Base-by-base conservation (phyloP, 2,329 filamentous ascomycete genomes). In the Fusarium sp. region DNA sequence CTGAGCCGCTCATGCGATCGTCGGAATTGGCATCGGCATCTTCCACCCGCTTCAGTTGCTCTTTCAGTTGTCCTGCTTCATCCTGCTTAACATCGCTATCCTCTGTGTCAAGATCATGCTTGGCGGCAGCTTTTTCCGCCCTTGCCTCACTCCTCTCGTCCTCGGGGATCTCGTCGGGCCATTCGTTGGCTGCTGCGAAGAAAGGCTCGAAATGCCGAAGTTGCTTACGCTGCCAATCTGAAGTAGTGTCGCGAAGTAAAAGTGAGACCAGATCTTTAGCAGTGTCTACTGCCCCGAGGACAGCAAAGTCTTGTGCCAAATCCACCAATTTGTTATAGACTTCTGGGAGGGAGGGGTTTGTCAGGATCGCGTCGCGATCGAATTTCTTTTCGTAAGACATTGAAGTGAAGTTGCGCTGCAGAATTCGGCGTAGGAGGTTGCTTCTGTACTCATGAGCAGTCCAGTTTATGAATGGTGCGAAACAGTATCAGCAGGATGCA, bases 241-340 rank as follows among this genome's bases (percentile, higher is more conserved):
- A 67, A 3, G 64, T 51, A 21, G 64, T 68, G 2, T 71, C 46
- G 2, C 46, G 43, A 21, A 71, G 67, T 12, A 71, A 48, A 7
- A 72, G 57, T 28, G 69, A 70, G 17, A 64, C 45, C 21, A 71
- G 7, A 7, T 11, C 34, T 46, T 50, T 61, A 9, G 58, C 45
- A 1, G 46, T 72, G 21, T 46, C 21, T 7, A 71, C 55, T 4
- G 62, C 51, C 8, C 69, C 69, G 3, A 71, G 38, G 6, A 69
- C 53, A 20, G 64, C 67, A 24, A 72, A 72, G 17, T 72, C 67
- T 17, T 58, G 34, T 1, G 69, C 69, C 19, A 72, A 34, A 15
- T 46, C 28, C 1, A 36, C 24, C 1, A 71, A 26, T n/a, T 57
- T 56, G 4, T 4, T 12, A 12, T 70, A 72, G 6, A 70, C 36